Evolutionary conservation across 768 basidiomycete genomes (phyloP).

Genomic region (Chlorophyllum brunneum): DNA sequence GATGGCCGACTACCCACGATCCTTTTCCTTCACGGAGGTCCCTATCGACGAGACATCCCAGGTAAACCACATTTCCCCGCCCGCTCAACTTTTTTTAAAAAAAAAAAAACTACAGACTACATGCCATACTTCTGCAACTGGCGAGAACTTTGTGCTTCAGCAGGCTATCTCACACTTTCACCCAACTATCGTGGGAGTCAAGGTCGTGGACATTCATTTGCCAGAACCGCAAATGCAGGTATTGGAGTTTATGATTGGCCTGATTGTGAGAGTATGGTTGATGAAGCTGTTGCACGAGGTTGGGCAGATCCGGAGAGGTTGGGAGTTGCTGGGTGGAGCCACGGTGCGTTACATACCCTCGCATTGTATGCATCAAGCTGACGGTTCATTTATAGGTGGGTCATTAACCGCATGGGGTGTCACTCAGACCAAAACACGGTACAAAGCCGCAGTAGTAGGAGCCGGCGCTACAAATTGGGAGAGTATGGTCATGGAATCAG

Average conservation of each 20-base stretch:
- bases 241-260: conserved; percentile 28
- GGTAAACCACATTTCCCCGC: conserved; percentile 14
- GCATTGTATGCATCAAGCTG: not conserved
- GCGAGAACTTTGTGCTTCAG: conserved; percentile 30
- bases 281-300: conserved; percentile 28
- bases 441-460: conserved; percentile 32
- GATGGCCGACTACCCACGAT: conserved; percentile 5
- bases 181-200: conserved; percentile 36
- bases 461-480: conserved; percentile 34
- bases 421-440: conserved; percentile 29
- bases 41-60: conserved; percentile 23
- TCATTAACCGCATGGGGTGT: conserved; percentile 34
- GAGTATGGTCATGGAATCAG: conserved; percentile 32
- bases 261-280: conserved; percentile 35
- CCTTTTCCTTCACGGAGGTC: conserved; percentile 11
- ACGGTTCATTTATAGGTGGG: conserved; percentile 18
- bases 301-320: conserved; percentile 27
- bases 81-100: not conserved
- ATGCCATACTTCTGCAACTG: conserved; percentile 38
- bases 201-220: conserved; percentile 31
- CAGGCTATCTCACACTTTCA: conserved; percentile 32
- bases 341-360: conserved; percentile 20
- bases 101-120: conserved; percentile 22
- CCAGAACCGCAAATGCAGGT: conserved; percentile 25
- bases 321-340: conserved; percentile 34